Conservation (phyloP, 2,329 filamentous ascomycete genomes). For the Lachnellula suecica region DNA sequence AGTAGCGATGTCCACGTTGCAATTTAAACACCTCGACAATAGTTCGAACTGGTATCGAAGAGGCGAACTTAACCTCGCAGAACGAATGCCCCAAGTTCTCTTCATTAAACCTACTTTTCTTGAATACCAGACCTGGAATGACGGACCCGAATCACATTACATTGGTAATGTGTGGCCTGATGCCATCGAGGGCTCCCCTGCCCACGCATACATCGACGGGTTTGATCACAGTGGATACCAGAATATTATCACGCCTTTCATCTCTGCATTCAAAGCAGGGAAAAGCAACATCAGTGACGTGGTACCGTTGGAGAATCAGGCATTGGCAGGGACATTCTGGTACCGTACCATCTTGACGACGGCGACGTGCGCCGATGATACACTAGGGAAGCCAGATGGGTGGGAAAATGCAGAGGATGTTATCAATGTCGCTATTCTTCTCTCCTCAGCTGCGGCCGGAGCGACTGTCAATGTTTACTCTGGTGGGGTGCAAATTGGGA, state of each 20-base stretch:
- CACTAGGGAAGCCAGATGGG: conserved; percentile 6
- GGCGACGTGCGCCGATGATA: conserved; percentile 11
- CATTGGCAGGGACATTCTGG: conserved; percentile 31
- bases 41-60: conserved; percentile 35
- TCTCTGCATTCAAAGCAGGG: conserved; percentile 37
- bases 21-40: conserved; percentile 37
- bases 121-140: conserved; percentile 42
- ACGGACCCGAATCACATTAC: conserved; percentile 40
- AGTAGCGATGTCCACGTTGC: conserved; percentile 32
- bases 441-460: background rate
- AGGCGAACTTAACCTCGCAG: conserved; percentile 37
- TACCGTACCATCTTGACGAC: conserved; percentile 23
- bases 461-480: conserved; percentile 4
- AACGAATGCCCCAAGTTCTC: conserved; percentile 32
- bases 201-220: conserved; percentile 30
- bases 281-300: conserved; percentile 21
- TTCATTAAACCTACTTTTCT: conserved; percentile 37
- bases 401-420: conserved; percentile 8
- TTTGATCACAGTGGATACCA: conserved; percentile 37
- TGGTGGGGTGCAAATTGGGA: conserved; percentile 6
- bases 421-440: conserved; percentile 2
- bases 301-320: conserved; percentile 18
- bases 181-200: conserved; percentile 26
- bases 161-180: conserved; percentile 40
- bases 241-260: conserved; percentile 36